A percentile compares a stretch with the other conserved stretches of the same genome.
Conservation (phyloP, 345 rosid species). For the Populus pruinosa region DNA sequence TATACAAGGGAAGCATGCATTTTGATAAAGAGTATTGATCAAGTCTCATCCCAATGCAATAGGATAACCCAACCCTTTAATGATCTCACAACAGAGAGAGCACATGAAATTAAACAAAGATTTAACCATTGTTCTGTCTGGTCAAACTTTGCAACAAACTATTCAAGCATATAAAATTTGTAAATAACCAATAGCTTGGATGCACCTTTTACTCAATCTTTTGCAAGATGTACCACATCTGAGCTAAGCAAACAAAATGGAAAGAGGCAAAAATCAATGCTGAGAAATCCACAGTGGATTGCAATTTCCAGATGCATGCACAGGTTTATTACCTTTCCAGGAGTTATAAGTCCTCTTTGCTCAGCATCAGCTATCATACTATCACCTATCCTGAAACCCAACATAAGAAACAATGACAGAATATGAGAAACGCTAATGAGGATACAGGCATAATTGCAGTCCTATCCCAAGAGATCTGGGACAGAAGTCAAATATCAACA, state of each 20-base stretch:
- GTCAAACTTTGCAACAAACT: not conserved
- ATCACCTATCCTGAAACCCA: slow-evolving; percentile 30
- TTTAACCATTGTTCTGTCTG: not conserved
- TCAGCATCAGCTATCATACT: slow-evolving; percentile 35
- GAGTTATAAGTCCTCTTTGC: slow-evolving; percentile 26
- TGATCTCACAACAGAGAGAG: not conserved
- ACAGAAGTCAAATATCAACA: not conserved
- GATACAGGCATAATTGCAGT: not conserved
- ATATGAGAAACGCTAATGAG: not conserved
- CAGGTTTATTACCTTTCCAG: slow-evolving; percentile 29
- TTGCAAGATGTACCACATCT: not conserved
- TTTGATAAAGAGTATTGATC: not conserved
- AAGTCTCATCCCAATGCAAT: not conserved
- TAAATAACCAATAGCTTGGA: not conserved
- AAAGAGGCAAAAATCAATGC: not conserved
- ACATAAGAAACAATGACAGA: not conserved
- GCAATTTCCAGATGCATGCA: not conserved
- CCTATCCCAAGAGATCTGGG: not conserved
- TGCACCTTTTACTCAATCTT: not conserved
- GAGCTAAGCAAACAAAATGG: not conserved
- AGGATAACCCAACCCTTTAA: not conserved
- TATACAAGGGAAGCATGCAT: not conserved
- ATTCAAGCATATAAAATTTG: not conserved
- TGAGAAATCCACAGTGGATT: too few relatives aligned
- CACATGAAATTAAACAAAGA: too few relatives aligned